Percentiles rank a stretch among this genome's conserved stretches.
phyloP scores from a whole-genome alignment of 352 stramenopile genomes.

The Thalassiosira livingstoniorum region DNA sequence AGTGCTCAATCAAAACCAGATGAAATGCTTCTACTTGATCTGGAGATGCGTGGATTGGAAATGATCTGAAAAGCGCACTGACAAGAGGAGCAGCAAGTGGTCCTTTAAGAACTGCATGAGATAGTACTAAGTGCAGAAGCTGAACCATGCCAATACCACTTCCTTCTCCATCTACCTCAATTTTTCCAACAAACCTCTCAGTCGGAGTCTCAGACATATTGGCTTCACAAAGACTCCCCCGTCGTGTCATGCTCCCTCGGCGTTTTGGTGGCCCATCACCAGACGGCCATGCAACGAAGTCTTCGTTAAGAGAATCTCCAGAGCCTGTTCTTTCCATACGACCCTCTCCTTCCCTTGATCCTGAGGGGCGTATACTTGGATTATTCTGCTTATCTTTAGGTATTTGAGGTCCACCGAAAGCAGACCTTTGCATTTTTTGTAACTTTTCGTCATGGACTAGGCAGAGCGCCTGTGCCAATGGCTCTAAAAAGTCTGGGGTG shows the following conservation, averaged over 20 bases:
- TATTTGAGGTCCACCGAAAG: constrained; percentile 18
- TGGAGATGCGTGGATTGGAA: constrained; percentile 82
- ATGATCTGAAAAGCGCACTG: constrained; percentile 78
- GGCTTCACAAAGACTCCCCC: constrained; percentile 59
- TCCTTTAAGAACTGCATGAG: constrained; percentile 71
- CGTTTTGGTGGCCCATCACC: neutral
- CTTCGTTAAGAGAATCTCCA: constrained; percentile 32
- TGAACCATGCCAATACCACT: constrained; percentile 78
- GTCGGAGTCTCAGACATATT: constrained; percentile 59
- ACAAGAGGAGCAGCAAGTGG: constrained; percentile 78
- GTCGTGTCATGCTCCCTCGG: constrained; percentile 21
- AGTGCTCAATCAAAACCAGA: constrained; percentile 83
- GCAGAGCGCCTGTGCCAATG: constrained; percentile 82
- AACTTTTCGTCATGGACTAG: constrained; percentile 81
- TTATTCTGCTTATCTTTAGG: neutral
- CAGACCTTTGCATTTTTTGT: constrained; percentile 53
- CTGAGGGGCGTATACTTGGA: neutral
- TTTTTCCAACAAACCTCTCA: constrained; percentile 75
- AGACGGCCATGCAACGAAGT: constrained; percentile 49
- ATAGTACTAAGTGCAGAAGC: constrained; percentile 79
- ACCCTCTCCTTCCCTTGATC: neutral
- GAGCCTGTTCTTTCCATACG: constrained; percentile 18
- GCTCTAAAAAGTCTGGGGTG: constrained; percentile 82
- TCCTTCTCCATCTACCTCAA: constrained; percentile 49
- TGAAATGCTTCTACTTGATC: constrained; percentile 86